phyloP scores from a whole-genome alignment of 225 moss, liverwort and hornwort species.

The Takakia lepidozioides region DNA sequence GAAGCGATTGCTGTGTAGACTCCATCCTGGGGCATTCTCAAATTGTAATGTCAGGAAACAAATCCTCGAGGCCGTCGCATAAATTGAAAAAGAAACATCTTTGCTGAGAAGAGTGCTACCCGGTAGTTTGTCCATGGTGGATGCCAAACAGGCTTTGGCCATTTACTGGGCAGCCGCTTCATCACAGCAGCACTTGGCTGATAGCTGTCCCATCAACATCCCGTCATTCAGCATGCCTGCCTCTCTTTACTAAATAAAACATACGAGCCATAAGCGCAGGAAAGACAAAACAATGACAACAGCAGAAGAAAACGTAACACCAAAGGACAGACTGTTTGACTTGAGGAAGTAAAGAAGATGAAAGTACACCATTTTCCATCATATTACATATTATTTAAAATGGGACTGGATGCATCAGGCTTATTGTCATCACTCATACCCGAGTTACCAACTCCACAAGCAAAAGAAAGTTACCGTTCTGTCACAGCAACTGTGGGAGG shows the following conservation, averaged over 20 bases:
- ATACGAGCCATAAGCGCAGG: background rate
- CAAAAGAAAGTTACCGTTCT: slow-evolving; percentile 46
- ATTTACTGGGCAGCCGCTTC: slow-evolving; percentile 96
- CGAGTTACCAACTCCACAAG: background rate
- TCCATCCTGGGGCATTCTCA: no score
- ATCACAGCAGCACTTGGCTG: slow-evolving; percentile 91
- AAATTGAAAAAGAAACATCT: no score
- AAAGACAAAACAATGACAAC: no score
- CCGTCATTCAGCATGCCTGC: background rate
- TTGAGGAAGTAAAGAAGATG: no score
- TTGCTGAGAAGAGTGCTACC: no score
- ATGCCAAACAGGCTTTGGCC: slow-evolving; percentile 99
- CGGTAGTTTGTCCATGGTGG: slow-evolving; percentile 97
- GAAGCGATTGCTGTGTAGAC: no score
- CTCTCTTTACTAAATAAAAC: background rate
- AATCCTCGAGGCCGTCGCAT: no score
- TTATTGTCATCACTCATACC: background rate
- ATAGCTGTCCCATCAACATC: slow-evolving; percentile 30
- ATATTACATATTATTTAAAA: background rate
- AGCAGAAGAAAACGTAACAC: no score
- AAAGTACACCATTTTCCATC: no score
- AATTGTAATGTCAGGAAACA: no score
- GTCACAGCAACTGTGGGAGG: slow-evolving; percentile 37
- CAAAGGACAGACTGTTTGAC: no score
- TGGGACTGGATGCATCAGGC: background rate